A percentile compares a stretch with the other conserved stretches of the same genome.
Conservation (phyloP, 345 rosid genomes). For the Eutrema heterophyllum region DNA sequence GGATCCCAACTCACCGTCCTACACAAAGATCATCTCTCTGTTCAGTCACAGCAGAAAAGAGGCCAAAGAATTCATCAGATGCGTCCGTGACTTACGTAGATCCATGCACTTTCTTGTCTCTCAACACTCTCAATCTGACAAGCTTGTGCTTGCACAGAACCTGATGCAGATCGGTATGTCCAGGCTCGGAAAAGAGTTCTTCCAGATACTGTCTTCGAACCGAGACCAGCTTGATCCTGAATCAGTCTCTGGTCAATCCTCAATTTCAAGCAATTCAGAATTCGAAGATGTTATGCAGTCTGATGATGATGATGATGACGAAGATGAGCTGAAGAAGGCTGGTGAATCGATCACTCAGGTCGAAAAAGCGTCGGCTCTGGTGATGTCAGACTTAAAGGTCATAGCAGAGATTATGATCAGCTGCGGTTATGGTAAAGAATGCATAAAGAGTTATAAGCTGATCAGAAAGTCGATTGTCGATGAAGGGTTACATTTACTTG, state of each 20-base stretch:
- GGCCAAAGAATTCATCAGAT: constrained; percentile 43
- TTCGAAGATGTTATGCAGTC: constrained; percentile 19
- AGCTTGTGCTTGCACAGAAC: constrained; percentile 49
- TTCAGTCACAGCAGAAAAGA: constrained; percentile 42
- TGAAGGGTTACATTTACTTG: constrained; percentile 54
- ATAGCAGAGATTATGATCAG: constrained; percentile 74
- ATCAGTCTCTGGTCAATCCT: constrained; percentile 46
- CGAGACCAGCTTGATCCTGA: constrained; percentile 46
- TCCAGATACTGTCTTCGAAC: constrained; percentile 37
- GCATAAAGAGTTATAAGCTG: constrained; percentile 45
- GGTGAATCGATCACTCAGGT: constrained; percentile 38
- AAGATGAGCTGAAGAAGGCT: constrained; percentile 29
- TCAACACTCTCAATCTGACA: constrained; percentile 32
- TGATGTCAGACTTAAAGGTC: constrained; percentile 53
- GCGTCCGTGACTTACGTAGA: constrained; percentile 38
- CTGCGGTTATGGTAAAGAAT: constrained; percentile 71
- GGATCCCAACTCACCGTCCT: constrained; percentile 41
- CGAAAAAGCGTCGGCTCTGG: constrained; percentile 33
- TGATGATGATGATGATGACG: constrained; percentile 23
- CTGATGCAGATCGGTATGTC: constrained; percentile 62
- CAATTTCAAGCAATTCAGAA: constrained; percentile 32
- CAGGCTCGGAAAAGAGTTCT: constrained; percentile 54
- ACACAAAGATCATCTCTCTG: constrained; percentile 32
- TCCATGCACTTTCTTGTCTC: constrained; percentile 57
- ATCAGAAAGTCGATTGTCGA: constrained; percentile 62